A percentile compares a stretch with the other conserved stretches of the same genome.
phyloP scores from a whole-genome alignment of 1,284 basidiomycete genomes.

The Ustilago esculenta region DNA sequence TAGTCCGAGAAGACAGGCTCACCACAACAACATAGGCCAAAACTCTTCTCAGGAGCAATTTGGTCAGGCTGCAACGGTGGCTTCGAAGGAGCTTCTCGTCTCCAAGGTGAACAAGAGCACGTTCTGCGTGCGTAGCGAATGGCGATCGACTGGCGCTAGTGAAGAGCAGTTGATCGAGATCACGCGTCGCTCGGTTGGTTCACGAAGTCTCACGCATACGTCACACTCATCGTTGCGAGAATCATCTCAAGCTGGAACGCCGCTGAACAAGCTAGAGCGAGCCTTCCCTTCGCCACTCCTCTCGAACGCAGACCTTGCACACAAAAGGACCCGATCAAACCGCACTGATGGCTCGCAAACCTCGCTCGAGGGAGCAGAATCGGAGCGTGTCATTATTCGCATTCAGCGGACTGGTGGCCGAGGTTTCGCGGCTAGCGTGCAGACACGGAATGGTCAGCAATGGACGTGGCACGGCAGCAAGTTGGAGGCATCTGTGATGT shows the following conservation, averaged over 20 bases:
- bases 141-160: not conserved
- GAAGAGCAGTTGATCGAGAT: conserved; percentile 33
- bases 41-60: not conserved
- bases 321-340: conserved; percentile 10
- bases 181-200: conserved; percentile 7
- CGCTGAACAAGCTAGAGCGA: conserved; percentile 22
- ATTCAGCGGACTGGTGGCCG: conserved; percentile 15
- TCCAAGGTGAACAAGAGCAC: conserved; percentile 28
- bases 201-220: not conserved
- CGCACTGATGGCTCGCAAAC: conserved; percentile 8
- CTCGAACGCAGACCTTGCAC: conserved; percentile 9
- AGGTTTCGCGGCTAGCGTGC: conserved; percentile 25
- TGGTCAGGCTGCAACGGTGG: not conserved
- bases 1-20: conserved; percentile 29
- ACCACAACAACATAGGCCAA: not conserved
- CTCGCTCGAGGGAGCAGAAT: conserved; percentile 7
- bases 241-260: not conserved
- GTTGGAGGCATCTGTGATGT: conserved; percentile 28
- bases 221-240: conserved; percentile 7
- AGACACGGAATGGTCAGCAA: conserved; percentile 16
- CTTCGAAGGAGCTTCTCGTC: conserved; percentile 25
- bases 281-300: conserved; percentile 38
- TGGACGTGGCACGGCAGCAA: conserved; percentile 35
- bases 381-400: conserved; percentile 19
- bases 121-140: conserved; percentile 22